Base-by-base conservation (phyloP, 163 green algal genomes). In the Trebouxiophyceae sp. region DNA sequence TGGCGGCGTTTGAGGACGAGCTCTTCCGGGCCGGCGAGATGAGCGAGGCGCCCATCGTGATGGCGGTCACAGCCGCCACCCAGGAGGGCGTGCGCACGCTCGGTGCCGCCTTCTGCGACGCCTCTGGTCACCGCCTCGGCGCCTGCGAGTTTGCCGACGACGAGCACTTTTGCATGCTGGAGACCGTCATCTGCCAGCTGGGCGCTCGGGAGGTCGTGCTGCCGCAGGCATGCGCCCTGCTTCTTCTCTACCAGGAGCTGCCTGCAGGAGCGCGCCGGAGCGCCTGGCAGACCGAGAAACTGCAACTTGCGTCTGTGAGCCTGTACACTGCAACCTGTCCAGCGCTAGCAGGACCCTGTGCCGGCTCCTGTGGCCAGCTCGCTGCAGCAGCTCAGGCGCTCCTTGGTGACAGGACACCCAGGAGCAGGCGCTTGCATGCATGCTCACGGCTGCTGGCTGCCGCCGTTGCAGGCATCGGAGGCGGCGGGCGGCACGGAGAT, bases 61-160 rank as follows among this genome's bases (percentile, higher is more conserved):
- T 87, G 46, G 87, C 85, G 20, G 71, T 87, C 27, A 65, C 75
- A 12, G 66, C 88, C 31, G 33, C 59, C 27, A 57, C 69, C 28
- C 23, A 60, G 5, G 73, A 78, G 5, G 74, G 78, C 8, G n/a
- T 65, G 20, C 73, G 78, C 33, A 74, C 32, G 22, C 75, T 93
- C 45, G 88, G 88, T 6, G 54, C 92, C 20, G 90, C 86, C 0
- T 95, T 86, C 63, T 63, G 82, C 22, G 85, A 96, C 67, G 54
- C 75, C 1, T 65, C 69, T 1, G 47, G 58, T 26, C 83, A 82
- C 27, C 62, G 59, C 2, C 69, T 96, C 34, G 82, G 84, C 6
- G 82, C 83, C n/a, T 84, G 71, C 54, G 76, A 95, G 73, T 92
- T 97, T 70, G 63, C 82, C 0, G 89, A 96, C 71, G 87, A 95